phyloP scores from a whole-genome alignment of 805 yeast genomes.

The Wickerhamiella occidentalis region DNA sequence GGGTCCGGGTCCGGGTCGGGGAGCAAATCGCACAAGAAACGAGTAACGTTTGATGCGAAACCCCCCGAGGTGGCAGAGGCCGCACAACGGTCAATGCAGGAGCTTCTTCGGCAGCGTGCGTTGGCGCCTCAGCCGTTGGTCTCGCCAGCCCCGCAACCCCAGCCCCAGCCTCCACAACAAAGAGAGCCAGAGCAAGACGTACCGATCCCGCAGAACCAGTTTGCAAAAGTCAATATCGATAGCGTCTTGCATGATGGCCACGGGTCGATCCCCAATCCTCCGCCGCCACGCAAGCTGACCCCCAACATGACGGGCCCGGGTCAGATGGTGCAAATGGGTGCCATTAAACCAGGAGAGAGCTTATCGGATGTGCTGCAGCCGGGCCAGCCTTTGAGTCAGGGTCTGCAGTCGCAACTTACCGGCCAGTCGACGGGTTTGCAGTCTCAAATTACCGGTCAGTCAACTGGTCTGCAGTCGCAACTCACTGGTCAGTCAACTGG shows the following conservation, averaged over 20 bases:
- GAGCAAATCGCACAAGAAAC: slow-evolving; percentile 20
- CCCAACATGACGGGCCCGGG: slow-evolving; percentile 17
- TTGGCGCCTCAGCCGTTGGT: slow-evolving; percentile 17
- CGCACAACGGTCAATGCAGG: slow-evolving; percentile 30
- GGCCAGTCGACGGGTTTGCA: not conserved
- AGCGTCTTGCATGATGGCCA: slow-evolving; percentile 60
- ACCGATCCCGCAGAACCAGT: slow-evolving; percentile 62
- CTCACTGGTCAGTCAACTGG: not conserved
- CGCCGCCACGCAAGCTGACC: slow-evolving; percentile 21
- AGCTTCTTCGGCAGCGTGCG: slow-evolving; percentile 25
- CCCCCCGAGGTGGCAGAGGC: slow-evolving; percentile 33
- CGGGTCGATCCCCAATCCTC: slow-evolving; percentile 33
- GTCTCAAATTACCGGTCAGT: not conserved
- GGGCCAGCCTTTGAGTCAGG: too few relatives aligned
- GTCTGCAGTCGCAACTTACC: slow-evolving; percentile 5
- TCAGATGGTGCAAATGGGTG: slow-evolving; percentile 14
- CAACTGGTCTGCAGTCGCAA: not conserved
- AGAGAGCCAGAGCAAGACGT: slow-evolving; percentile 36
- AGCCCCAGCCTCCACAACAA: slow-evolving; percentile 14
- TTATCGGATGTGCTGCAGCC: slow-evolving; percentile 5
- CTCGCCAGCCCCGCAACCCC: slow-evolving; percentile 16
- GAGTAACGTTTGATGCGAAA: slow-evolving; percentile 27
- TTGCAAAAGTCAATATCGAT: slow-evolving; percentile 68
- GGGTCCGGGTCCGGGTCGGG: not conserved
- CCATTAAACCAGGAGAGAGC: slow-evolving; percentile 3